Evolutionary conservation across 139 green algal genomes (phyloP), one percentile per base, ranked within the genome.

Genomic region (Chara braunii): DNA sequence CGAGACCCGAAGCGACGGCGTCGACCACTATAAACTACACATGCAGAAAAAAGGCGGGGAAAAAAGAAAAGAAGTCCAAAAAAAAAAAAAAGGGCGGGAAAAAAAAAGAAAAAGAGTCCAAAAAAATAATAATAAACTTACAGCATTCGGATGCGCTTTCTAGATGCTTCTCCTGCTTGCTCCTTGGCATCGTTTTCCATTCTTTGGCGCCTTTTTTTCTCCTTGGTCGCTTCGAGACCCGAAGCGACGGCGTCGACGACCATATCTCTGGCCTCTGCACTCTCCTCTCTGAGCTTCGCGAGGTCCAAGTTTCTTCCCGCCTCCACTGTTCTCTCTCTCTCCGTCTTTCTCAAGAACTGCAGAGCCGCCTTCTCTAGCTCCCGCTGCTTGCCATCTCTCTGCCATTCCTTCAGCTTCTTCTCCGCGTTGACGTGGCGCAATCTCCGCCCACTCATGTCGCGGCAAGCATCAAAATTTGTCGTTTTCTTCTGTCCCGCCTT

Each of bases 391-490:
- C 51, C 58, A 6, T 77, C 43, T 0, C 60, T 58, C 69, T 82
- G 42, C 91, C 91, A 97, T 42, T 95, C 81, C 50, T 72, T 51
- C 55, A 96, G 78, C 77, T 93, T 89, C 77, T 88, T 75, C 60
- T 89, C 85, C 3, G 81, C 81, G 31, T 85, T 85, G 0, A 81
- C 70, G 37, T 88, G 79, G 3, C 84, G 70, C 11, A 95, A 44
- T 2, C 90, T 78, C 8, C 88, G 74, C 9, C 90, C 91, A 11
- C 68, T 82, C n/a, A 97, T 78, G 76, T 97, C 91, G 1, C 91
- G 75, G 64, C 84, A 92, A 3, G 90, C 89, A 63, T 97, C 88
- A 57, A 90, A 89, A 74, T 97, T 97, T 61, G 82, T 86, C 4
- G 85, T 93, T 32, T 77, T 77, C 14, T 89, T 70, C 53, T 89